Percentiles rank a stretch among this genome's conserved stretches.
Conservation (phyloP, 352 stramenopile genomes). For the Blastocystis sp. region DNA sequence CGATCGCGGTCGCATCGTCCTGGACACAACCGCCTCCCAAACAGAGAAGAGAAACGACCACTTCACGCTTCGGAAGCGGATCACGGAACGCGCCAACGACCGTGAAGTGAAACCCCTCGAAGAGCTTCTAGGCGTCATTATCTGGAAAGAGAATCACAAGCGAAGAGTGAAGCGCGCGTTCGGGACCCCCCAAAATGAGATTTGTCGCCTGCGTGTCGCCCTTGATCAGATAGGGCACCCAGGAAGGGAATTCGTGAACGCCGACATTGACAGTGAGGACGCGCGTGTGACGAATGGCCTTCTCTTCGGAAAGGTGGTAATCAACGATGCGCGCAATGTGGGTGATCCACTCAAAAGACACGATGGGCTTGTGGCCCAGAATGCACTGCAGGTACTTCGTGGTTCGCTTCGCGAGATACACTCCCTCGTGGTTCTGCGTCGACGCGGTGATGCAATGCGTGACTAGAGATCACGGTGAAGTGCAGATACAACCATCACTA, state of each 20-base stretch:
- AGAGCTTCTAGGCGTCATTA: not conserved
- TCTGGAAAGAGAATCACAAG: not conserved
- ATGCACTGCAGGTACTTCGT: conserved; percentile 55
- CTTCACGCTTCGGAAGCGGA: not conserved
- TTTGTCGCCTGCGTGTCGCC: not conserved
- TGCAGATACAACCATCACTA: not conserved
- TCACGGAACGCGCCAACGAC: not conserved
- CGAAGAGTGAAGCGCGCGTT: not conserved
- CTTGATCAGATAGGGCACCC: not conserved
- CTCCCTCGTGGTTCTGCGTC: not conserved
- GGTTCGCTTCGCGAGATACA: conserved; percentile 3
- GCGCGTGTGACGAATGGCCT: not conserved
- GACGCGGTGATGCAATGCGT: conserved; percentile 52
- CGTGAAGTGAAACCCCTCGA: conserved; percentile 35
- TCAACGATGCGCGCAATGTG: conserved; percentile 10
- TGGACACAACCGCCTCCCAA: conserved; percentile 13
- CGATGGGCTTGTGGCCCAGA: conserved; percentile 30
- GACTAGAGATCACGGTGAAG: conserved; percentile 7
- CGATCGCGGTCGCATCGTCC: not conserved
- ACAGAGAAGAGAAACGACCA: not conserved
- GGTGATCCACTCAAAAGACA: conserved; percentile 34
- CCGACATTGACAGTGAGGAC: not conserved
- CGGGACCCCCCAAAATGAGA: conserved; percentile 2
- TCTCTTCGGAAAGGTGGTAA: not conserved
- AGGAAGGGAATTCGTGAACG: conserved; percentile 15